Evolutionary conservation across 1,284 basidiomycete genomes (phyloP), one percentile per base, ranked within the genome.

Genomic region (Golubevia pallescens): DNA sequence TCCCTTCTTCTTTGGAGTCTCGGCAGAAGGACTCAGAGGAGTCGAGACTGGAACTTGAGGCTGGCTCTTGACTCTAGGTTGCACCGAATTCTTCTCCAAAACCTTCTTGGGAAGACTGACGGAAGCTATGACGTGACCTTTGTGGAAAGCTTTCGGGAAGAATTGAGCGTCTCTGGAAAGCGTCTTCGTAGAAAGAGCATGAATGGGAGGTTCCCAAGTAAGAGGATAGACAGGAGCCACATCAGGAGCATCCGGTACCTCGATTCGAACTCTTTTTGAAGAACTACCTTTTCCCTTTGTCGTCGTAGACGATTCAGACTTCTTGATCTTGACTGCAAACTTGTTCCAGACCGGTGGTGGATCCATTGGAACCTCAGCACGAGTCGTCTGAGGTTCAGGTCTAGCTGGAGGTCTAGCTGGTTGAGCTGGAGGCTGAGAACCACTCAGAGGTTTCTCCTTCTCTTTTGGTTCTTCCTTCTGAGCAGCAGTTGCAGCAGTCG

Each of bases 171-270:
- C 77, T 19, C 75, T 61, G 2, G 67, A 76, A 10, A 81, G 65
- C 8, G 77, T 81, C 66, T 72, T 69, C 58, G 71, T 67, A 24
- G 75, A 67, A 19, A 80, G 65, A 16, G 65, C 62, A 0, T 63
- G 42, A 21, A 78, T 62, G 10, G 78, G 75, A 19, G 78, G 77
- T 2, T 77, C 75, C 78, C 78, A 81, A 1, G 78, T 74, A 6
- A 79, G 68, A 1, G 71, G 62, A 24, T 75, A 70, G 34, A 80
- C 71, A 1, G 66, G 38, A 42, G 24, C 20, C 32, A 23, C 52
- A 20, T 20, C 19, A 23, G 23, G 13, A 1, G 56, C 19, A 3
- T 65, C 65, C 16, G 65, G 19, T 19, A 19, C 19, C 32, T 66
- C 52, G n/a, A 19, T n/a, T 23, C 14, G 48, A 19, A 20, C 59